Evolutionary conservation across 73 alveolate genomes (phyloP).

Genomic region (Stentor coeruleus): DNA sequence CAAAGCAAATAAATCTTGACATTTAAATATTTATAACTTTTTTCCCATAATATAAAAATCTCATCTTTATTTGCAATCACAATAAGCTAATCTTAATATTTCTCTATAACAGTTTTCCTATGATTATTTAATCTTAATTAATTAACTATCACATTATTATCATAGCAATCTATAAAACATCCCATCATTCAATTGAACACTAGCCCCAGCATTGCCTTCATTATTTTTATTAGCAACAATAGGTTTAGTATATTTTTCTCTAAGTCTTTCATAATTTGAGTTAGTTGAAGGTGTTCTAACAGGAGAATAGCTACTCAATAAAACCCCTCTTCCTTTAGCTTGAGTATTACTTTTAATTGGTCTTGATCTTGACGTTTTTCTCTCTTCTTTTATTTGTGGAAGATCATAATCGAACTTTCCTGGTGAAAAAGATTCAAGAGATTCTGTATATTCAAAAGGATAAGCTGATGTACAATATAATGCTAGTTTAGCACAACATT

Average conservation of each 20-base stretch:
- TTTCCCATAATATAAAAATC: too few relatives aligned
- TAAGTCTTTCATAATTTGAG: background rate
- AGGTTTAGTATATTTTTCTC: background rate
- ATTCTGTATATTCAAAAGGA: background rate
- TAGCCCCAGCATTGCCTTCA: background rate
- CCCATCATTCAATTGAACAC: background rate
- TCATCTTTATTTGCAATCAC: too few relatives aligned
- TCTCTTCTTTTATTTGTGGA: background rate
- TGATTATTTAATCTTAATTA: conserved; percentile 6
- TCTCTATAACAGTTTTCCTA: too few relatives aligned
- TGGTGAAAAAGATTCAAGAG: background rate
- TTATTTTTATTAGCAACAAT: background rate
- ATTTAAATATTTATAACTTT: too few relatives aligned
- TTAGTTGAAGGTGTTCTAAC: background rate
- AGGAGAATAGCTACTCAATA: too few relatives aligned
- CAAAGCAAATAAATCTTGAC: too few relatives aligned
- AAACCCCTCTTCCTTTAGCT: background rate
- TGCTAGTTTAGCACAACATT: background rate
- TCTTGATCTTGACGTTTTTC: background rate
- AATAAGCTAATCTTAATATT: too few relatives aligned
- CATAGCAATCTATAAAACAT: conserved; percentile 1
- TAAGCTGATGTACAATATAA: background rate
- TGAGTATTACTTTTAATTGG: background rate
- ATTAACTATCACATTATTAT: conserved; percentile 1
- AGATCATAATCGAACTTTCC: background rate